Evolutionary conservation across 768 basidiomycete genomes (phyloP), one percentile per base, ranked within the genome.

Genomic region (Boletales sp.): DNA sequence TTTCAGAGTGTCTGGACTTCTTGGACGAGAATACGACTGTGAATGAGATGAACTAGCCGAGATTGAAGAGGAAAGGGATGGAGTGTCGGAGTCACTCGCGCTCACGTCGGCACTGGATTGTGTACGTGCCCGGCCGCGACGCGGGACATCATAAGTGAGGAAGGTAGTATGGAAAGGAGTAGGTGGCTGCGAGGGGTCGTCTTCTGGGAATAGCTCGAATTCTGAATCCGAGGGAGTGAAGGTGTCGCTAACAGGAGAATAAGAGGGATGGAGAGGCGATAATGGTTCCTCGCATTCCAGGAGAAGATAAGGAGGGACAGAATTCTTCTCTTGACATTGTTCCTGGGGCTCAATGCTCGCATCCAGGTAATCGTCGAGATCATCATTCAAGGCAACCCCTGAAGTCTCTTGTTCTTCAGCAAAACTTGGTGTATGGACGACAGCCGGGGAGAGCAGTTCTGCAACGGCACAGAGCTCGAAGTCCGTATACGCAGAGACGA

Each of bases 381-480:
- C 41, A 30, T 70, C 69, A 30, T 71, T 65, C 41, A 72, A 40
- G 12, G 54, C 60, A 30, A 44, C 42, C 10, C 54, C 57, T 19
- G 39, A 19, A 11, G 43, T 33, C 46, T 67, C 67, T 39, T 63
- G 62, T n/a, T 62, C 63, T 47, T 63, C 62, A 9, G 61, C 60
- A 28, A 48, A 39, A 39, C 58, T 64, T 8, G 37, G 42, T 14
- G 51, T 32, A 21, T 67, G 62, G 14, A 59, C 61, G 18, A 70
- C 55, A 30, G 65, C 54, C 1, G 71, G 67, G 11, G 74, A 69
- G 49, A 82, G 68, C 37, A 79, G 62, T 28, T 79, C 79, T 2
- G 75, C 73, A 41, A 81, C 63, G n/a, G 74, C 76, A n/a, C 70
- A 61, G 13, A 82, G 70, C 51, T 82, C 80, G 30, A 65, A 57